Percentiles rank a stretch among this genome's conserved stretches.
These are phyloP conservation scores for Dissoconium aciculare DNA, from an alignment of 2,329 filamentous ascomycete genomes.

Conservation along the genomic window DNA sequence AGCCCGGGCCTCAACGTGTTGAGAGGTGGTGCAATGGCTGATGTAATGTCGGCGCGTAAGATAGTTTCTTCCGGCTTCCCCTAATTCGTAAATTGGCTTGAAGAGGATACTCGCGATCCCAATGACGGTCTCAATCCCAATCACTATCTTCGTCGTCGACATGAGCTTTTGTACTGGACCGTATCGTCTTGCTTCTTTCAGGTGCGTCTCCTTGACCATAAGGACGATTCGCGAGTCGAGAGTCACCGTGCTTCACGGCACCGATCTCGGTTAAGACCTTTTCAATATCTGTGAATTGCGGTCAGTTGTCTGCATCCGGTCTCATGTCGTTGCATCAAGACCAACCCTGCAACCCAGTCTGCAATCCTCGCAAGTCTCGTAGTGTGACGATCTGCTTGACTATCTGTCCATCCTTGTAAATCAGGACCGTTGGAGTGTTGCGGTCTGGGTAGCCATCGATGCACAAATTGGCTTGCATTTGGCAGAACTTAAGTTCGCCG, in stretches of 20 bases:
- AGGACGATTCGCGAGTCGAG: conserved; percentile 52
- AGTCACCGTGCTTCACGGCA: conserved; percentile 62
- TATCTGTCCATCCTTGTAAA: conserved; percentile 89
- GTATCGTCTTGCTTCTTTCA: conserved; percentile 9
- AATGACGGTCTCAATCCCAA: conserved; percentile 48
- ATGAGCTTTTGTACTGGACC: conserved; percentile 18
- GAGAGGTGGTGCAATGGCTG: too few relatives aligned
- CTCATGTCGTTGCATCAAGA: neutral
- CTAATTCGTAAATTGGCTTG: too few relatives aligned
- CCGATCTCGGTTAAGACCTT: conserved; percentile 67
- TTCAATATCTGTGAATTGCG: conserved; percentile 47
- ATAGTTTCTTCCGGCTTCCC: too few relatives aligned
- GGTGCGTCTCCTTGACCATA: conserved; percentile 39
- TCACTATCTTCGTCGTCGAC: conserved; percentile 39
- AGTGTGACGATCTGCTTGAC: conserved; percentile 84
- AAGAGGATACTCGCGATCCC: too few relatives aligned
- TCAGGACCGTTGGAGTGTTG: conserved; percentile 85
- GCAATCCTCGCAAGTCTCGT: conserved; percentile 57
- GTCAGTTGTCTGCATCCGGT: conserved; percentile 1
- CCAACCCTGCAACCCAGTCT: conserved; percentile 46
- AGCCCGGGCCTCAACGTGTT: too few relatives aligned
- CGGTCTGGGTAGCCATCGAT: conserved; percentile 92
- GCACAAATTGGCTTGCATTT: conserved; percentile 81
- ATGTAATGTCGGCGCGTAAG: too few relatives aligned
- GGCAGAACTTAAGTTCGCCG: conserved; percentile 93